Conservation (phyloP, 352 stramenopile species). For the Pythium insidiosum region DNA sequence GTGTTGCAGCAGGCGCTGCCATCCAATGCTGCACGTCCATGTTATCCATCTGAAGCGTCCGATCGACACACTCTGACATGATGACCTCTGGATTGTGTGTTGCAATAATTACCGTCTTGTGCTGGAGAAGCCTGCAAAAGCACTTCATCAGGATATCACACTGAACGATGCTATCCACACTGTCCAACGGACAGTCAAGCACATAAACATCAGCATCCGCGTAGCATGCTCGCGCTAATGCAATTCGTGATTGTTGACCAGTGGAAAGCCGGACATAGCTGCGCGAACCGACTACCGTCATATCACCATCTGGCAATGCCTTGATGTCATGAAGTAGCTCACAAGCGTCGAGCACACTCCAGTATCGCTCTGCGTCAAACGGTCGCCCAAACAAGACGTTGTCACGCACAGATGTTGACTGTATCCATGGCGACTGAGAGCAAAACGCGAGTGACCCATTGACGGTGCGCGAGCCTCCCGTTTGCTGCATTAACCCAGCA, state of each 20-base stretch:
- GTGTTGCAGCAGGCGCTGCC: background rate
- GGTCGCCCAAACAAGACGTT: conserved; percentile 95
- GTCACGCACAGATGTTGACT: conserved; percentile 93
- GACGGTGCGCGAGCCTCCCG: conserved; percentile 28
- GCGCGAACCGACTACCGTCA: conserved; percentile 18
- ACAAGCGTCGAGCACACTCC: conserved; percentile 54
- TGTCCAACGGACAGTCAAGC: conserved; percentile 20
- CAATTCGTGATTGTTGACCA: conserved; percentile 21
- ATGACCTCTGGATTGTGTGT: conserved; percentile 82
- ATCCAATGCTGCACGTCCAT: conserved; percentile 1
- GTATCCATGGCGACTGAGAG: conserved; percentile 92
- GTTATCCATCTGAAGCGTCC: conserved; percentile 9
- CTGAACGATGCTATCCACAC: conserved; percentile 67
- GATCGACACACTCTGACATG: conserved; percentile 17
- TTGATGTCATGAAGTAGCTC: conserved; percentile 23
- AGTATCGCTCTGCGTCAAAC: conserved; percentile 58
- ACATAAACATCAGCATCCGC: conserved; percentile 21
- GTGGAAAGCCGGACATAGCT: conserved; percentile 24
- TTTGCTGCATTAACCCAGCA: conserved; percentile 33
- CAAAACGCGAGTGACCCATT: conserved; percentile 63
- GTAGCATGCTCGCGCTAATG: conserved; percentile 23
- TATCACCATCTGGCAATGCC: conserved; percentile 15
- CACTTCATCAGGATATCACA: conserved; percentile 69
- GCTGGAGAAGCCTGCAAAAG: conserved; percentile 12
- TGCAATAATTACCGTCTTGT: conserved; percentile 75